phyloP scores from a whole-genome alignment of 306 rosid species.

The Quercus gilva region DNA sequence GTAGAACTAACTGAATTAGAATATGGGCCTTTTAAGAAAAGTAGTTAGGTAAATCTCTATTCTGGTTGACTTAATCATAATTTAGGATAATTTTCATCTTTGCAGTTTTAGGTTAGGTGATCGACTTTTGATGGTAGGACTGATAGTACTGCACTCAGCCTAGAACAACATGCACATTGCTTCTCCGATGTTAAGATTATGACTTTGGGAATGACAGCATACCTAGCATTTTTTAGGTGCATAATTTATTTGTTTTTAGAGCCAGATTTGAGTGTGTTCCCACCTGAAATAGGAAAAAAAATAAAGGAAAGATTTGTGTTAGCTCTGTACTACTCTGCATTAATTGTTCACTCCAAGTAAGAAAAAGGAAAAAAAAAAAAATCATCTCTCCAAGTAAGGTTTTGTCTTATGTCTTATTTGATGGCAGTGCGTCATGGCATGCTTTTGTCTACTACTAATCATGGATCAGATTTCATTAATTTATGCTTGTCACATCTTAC shows the following conservation, averaged over 20 bases:
- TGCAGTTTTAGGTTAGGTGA: not conserved
- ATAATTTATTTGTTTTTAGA: not conserved
- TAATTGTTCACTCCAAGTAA: not conserved
- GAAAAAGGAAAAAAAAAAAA: not conserved
- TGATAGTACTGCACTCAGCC: not conserved
- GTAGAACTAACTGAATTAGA: constrained; percentile 10
- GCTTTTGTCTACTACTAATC: not conserved
- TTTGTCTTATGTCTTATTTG: not conserved
- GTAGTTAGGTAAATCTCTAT: not conserved
- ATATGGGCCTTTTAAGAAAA: not conserved
- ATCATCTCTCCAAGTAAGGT: not conserved
- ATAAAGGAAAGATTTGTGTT: not conserved
- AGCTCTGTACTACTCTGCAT: not conserved
- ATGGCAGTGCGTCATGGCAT: not conserved
- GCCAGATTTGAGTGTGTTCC: not conserved
- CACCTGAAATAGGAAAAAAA: not conserved
- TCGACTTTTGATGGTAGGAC: not conserved
- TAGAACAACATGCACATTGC: not conserved
- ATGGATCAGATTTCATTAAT: not conserved
- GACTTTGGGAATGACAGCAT: not conserved
- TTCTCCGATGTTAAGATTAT: not conserved
- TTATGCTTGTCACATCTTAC: not conserved
- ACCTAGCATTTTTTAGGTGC: not conserved
- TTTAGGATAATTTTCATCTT: not conserved
- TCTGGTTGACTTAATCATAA: constrained; percentile 6